Base-by-base conservation (phyloP, 1,139 yeast species). In the Geotrichum europaeum region DNA sequence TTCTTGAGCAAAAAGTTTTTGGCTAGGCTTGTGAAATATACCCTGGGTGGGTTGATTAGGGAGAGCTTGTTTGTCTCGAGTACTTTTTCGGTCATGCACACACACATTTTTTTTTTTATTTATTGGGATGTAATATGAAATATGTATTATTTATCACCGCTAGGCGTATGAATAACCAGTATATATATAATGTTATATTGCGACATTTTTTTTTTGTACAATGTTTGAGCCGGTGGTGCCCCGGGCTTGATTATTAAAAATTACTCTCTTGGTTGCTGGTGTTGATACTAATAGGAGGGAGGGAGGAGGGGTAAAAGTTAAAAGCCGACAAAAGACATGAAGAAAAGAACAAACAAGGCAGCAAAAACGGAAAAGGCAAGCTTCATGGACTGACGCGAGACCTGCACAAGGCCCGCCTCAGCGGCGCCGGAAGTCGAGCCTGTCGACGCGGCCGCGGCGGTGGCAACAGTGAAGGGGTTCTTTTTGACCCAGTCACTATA, bases 401-500 rank as follows among this genome's bases (percentile, higher is more conserved):
- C 43, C 53, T 55, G 36, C 49, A 24, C 58, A 3, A 40, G 47
- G 20, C 47, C 47, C 36, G 50, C 55, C 51, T 52, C 53, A 20
- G 53, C 34, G 34, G 54, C 55, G 45, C 43, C 24, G 34, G 53
- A 49, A 10, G 47, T 30, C 22, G 45, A 34, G 6, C 53, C 55
- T 4, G 59, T 51, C 20, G 34, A 53, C 25, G 58, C 60, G 32
- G 51, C 53, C 47, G 36, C 30, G 49, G 49, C 25, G 13, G 56
- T 53, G 15, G 50, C 45, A 15, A 13, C 50, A 13, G 25, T 18
- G 30, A 34, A 54, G 2, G 56, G 45, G 36, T 56, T 49, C 49
- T 59, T 36, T 0, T 25, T 15, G 22, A 49, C 50, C 60, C 61
- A 61, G n/a, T 28, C 28, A 3, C 56, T 28, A 54, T 55, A 56